Conservation (phyloP, 352 stramenopile genomes). For the Phytophthora chlamydospora region DNA sequence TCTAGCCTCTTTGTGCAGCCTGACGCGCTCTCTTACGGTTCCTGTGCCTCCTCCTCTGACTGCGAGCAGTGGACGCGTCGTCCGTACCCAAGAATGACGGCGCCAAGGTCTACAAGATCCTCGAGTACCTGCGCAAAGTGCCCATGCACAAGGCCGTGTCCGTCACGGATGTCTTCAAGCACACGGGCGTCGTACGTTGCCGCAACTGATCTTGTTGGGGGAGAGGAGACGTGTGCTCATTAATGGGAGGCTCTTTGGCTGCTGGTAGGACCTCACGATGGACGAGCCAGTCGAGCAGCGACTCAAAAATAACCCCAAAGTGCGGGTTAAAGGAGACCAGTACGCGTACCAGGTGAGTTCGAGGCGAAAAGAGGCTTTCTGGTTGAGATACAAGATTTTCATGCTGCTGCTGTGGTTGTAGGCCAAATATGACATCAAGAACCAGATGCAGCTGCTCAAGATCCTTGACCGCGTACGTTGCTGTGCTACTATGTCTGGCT, state of each 20-base stretch:
- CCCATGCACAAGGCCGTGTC: constrained; percentile 80
- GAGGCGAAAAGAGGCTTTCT: background rate
- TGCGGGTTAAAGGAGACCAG: constrained; percentile 71
- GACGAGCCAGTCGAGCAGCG: constrained; percentile 86
- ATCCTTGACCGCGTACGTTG: constrained; percentile 74
- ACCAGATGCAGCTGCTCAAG: constrained; percentile 74
- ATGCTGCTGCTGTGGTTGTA: constrained; percentile 24
- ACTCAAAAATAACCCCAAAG: constrained; percentile 88
- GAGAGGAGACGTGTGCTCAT: constrained; percentile 3
- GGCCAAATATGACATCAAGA: constrained; percentile 91
- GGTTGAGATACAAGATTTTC: background rate
- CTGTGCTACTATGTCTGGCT: background rate
- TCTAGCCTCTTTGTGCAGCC: background rate
- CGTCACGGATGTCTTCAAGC: constrained; percentile 76
- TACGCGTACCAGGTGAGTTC: constrained; percentile 79
- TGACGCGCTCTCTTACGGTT: background rate
- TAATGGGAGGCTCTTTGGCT: background rate
- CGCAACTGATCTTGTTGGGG: background rate
- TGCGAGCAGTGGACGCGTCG: constrained; percentile 68
- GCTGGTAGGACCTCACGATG: constrained; percentile 68
- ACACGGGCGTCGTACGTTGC: constrained; percentile 80
- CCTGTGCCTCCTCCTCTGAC: constrained; percentile 2
- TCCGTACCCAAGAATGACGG: constrained; percentile 86
- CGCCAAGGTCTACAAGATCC: constrained; percentile 88
- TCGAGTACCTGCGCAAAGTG: constrained; percentile 85